Evolutionary conservation across 2,329 filamentous ascomycete genomes (phyloP).

Genomic region (Aspergillus candidus): DNA sequence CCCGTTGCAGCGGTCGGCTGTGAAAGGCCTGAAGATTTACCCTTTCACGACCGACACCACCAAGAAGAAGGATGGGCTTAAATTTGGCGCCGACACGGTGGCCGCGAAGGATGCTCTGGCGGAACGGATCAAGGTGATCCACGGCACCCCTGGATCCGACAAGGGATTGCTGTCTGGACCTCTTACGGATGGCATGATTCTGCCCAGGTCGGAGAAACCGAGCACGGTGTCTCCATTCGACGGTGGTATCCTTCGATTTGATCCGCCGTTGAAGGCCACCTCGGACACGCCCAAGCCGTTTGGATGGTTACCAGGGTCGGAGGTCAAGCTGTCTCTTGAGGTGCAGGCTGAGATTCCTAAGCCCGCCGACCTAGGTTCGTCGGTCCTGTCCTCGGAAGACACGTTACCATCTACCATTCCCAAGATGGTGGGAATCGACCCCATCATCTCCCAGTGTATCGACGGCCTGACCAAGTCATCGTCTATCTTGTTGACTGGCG

Average conservation of each 20-base stretch:
- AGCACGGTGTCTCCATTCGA: slow-evolving; percentile 61
- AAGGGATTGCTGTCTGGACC: slow-evolving; percentile 71
- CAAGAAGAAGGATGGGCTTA: slow-evolving; percentile 61
- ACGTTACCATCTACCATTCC: slow-evolving; percentile 51
- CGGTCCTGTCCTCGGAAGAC: slow-evolving; percentile 46
- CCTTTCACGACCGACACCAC: slow-evolving; percentile 62
- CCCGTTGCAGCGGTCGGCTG: slow-evolving; percentile 60
- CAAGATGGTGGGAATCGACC: slow-evolving; percentile 76
- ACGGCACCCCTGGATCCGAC: slow-evolving; percentile 53
- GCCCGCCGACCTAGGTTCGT: slow-evolving; percentile 47
- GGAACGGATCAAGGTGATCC: slow-evolving; percentile 65
- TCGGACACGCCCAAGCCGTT: slow-evolving; percentile 29
- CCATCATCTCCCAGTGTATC: slow-evolving; percentile 63
- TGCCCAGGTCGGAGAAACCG: slow-evolving; percentile 57
- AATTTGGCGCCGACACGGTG: slow-evolving; percentile 82
- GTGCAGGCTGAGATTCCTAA: slow-evolving; percentile 67
- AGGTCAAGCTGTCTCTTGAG: slow-evolving; percentile 66
- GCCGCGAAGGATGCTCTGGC: slow-evolving; percentile 70
- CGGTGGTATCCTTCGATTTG: slow-evolving; percentile 76
- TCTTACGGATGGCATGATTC: slow-evolving; percentile 78
- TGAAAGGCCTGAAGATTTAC: slow-evolving; percentile 68
- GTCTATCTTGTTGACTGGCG: slow-evolving; percentile 82
- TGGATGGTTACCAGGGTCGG: slow-evolving; percentile 71
- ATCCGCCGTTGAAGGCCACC: slow-evolving; percentile 46
- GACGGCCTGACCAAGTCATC: slow-evolving; percentile 77